Percentiles rank a stretch among this genome's conserved stretches.
Conservation (phyloP, 495 filamentous ascomycete species). For the Chaetomidium leptoderma region DNA sequence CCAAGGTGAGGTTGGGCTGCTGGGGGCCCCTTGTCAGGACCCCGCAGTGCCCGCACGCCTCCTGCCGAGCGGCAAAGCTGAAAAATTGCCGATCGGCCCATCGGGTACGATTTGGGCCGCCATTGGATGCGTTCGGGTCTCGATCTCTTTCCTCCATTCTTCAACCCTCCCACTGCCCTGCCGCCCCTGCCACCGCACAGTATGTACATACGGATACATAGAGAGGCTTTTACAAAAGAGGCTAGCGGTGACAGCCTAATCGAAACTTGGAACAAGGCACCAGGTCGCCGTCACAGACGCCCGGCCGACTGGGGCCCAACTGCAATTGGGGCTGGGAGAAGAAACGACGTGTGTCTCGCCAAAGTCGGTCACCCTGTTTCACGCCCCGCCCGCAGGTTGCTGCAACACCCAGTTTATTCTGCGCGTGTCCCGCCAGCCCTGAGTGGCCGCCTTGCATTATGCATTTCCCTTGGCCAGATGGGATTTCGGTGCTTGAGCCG, state of each 20-base stretch:
- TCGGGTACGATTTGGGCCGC: background rate
- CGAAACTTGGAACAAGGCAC: background rate
- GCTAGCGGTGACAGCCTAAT: background rate
- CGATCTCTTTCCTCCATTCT: background rate
- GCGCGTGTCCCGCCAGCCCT: background rate
- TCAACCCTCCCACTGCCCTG: background rate
- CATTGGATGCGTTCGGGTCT: background rate
- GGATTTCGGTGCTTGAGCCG: background rate
- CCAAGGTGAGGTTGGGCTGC: too few species aligned
- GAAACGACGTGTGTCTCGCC: background rate
- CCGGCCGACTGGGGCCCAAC: background rate
- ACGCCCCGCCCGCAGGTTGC: background rate
- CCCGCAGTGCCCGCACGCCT: background rate
- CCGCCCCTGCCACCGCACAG: too few species aligned
- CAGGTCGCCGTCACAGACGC: background rate
- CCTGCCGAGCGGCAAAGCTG: background rate
- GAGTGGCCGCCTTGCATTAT: background rate
- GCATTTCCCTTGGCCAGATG: background rate
- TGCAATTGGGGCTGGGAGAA: background rate
- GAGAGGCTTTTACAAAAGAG: background rate
- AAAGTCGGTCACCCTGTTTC: background rate
- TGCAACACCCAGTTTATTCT: background rate
- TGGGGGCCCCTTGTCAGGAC: too few species aligned
- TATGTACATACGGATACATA: background rate
- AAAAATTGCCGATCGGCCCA: conserved; percentile 2